A percentile compares a stretch with the other conserved stretches of the same genome.
Evolutionary conservation across 2,329 filamentous ascomycete species (phyloP).

Genomic region (Alternaria rosae): DNA sequence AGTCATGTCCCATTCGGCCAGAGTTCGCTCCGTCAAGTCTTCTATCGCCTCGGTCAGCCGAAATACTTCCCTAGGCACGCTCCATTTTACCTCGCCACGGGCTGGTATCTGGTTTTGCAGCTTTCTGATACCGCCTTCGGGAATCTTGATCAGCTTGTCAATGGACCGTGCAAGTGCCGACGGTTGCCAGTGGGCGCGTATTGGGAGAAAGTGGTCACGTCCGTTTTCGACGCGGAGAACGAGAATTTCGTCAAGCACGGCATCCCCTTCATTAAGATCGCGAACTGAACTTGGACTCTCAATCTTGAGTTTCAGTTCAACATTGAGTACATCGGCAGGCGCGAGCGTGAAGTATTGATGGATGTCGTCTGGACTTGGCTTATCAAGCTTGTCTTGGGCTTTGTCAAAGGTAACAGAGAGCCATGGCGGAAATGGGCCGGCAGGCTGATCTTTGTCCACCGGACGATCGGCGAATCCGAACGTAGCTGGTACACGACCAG

Average conservation of each 20-base stretch:
- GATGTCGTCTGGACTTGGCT: constrained; percentile 35
- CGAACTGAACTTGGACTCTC: constrained; percentile 69
- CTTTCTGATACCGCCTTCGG: constrained; percentile 78
- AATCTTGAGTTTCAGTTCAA: constrained; percentile 73
- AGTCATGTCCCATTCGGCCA: constrained; percentile 70
- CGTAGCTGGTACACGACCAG: constrained; percentile 79
- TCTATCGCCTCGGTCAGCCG: constrained; percentile 83
- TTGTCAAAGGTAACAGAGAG: constrained; percentile 71
- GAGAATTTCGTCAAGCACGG: constrained; percentile 81
- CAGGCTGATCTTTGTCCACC: constrained; percentile 53
- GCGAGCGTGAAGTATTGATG: constrained; percentile 70
- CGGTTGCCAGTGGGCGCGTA: constrained; percentile 79
- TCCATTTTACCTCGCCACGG: constrained; percentile 66
- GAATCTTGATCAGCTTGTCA: constrained; percentile 86
- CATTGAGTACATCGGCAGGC: constrained; percentile 81
- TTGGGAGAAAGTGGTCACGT: constrained; percentile 88
- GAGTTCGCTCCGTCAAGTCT: constrained; percentile 63
- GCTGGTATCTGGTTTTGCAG: constrained; percentile 64
- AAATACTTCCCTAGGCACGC: constrained; percentile 88
- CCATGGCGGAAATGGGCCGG: constrained; percentile 68
- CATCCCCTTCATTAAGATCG: constrained; percentile 72
- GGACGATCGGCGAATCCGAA: constrained; percentile 82
- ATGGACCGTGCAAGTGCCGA: constrained; percentile 85
- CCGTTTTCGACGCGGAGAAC: constrained; percentile 84
- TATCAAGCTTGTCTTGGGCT: constrained; percentile 52